These are phyloP conservation scores for Scortechinia acanthostroma DNA, from an alignment of 2,329 filamentous ascomycete species.

Conservation along the genomic window DNA sequence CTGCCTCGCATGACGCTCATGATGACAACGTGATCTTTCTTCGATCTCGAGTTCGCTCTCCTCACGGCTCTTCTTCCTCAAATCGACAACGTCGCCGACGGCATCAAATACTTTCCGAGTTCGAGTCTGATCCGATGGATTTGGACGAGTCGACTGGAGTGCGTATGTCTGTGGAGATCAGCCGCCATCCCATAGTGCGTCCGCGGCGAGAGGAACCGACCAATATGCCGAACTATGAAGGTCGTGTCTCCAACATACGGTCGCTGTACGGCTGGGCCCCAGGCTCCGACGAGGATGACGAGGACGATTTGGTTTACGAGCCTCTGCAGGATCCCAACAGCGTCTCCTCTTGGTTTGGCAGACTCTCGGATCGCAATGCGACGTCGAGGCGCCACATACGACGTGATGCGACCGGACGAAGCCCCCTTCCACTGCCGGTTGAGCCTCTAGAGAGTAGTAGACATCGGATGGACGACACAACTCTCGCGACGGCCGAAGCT, in stretches of 20 bases:
- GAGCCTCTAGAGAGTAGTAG: no score
- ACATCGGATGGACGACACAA: not conserved
- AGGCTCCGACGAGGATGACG: constrained; percentile 23
- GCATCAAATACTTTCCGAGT: not conserved
- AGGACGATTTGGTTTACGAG: not conserved
- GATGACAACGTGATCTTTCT: constrained; percentile 1
- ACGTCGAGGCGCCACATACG: no score
- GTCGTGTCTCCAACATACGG: constrained; percentile 38
- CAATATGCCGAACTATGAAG: constrained; percentile 31
- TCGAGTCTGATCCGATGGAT: not conserved
- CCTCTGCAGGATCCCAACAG: not conserved
- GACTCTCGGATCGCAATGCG: not conserved
- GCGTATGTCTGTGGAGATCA: not conserved
- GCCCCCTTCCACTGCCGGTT: no score
- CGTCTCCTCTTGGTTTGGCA: not conserved
- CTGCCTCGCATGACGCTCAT: not conserved
- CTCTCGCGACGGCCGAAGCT: constrained; percentile 17
- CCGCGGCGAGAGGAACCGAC: not conserved
- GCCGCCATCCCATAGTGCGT: not conserved
- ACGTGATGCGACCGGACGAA: no score
- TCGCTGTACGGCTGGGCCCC: constrained; percentile 52
- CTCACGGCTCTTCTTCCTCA: not conserved
- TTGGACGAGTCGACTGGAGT: not conserved
- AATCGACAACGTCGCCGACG: not conserved
- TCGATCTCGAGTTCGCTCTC: not conserved